Conservation (phyloP, 2,329 filamentous ascomycete genomes). For the Colletotrichum lentis region DNA sequence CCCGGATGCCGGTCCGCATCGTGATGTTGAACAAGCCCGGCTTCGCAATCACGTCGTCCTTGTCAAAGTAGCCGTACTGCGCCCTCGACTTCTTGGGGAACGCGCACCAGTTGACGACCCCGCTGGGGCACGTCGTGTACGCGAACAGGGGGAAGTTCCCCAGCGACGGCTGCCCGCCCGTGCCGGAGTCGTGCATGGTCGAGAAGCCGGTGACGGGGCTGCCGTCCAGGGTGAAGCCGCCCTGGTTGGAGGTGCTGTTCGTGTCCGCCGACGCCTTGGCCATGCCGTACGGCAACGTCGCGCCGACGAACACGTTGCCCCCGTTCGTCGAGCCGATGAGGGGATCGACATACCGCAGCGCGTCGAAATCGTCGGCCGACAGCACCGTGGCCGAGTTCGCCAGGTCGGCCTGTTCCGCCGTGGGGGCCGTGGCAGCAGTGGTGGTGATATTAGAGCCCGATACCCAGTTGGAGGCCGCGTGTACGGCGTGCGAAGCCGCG, state of each 20-base stretch:
- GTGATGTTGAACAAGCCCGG: constrained; percentile 73
- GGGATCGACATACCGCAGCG: constrained; percentile 47
- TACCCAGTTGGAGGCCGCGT: constrained; percentile 23
- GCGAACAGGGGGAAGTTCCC: constrained; percentile 79
- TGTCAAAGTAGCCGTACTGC: constrained; percentile 55
- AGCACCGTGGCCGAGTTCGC: constrained; percentile 18
- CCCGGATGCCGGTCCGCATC: constrained; percentile 64
- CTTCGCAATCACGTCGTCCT: constrained; percentile 61
- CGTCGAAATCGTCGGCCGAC: constrained; percentile 43
- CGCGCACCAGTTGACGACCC: constrained; percentile 68
- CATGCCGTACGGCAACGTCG: constrained; percentile 58
- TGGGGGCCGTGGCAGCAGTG: too few relatives aligned
- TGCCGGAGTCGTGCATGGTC: constrained; percentile 67
- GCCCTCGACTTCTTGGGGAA: constrained; percentile 61
- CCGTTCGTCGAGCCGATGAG: constrained; percentile 54
- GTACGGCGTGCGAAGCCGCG: constrained; percentile 20
- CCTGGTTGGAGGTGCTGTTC: constrained; percentile 61
- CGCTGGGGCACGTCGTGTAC: constrained; percentile 66
- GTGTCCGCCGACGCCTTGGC: constrained; percentile 67
- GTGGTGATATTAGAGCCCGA: constrained; percentile 15
- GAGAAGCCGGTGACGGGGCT: constrained; percentile 63
- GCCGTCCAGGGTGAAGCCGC: constrained; percentile 63
- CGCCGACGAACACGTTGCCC: constrained; percentile 56
- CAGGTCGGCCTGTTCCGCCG: neutral
- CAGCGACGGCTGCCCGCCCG: constrained; percentile 66